These are phyloP conservation scores for Hortaea sp. DNA, from an alignment of 2,329 filamentous ascomycete genomes.

Conservation along the genomic window DNA sequence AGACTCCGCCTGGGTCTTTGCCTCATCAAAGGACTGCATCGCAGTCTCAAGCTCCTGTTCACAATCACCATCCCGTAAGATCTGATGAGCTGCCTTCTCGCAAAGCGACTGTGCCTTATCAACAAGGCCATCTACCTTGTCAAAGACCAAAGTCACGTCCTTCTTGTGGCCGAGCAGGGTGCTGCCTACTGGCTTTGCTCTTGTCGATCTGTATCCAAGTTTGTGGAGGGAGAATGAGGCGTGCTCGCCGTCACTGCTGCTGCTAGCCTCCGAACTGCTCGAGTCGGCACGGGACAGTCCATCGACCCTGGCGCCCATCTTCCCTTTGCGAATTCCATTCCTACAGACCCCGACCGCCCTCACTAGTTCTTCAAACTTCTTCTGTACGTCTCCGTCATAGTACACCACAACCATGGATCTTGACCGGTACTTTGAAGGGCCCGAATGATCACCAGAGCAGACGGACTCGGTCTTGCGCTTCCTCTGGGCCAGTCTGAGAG, in stretches of 20 bases:
- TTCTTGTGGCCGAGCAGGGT: slow-evolving; percentile 2
- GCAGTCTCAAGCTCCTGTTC: slow-evolving; percentile 64
- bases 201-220: slow-evolving; percentile 24
- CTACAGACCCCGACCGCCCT: slow-evolving; percentile 69
- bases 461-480: slow-evolving; percentile 37
- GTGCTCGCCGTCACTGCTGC: slow-evolving; percentile 27
- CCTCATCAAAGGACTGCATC: slow-evolving; percentile 52
- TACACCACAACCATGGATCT: slow-evolving; percentile 77
- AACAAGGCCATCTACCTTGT: slow-evolving; percentile 65
- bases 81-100: slow-evolving; percentile 80
- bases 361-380: slow-evolving; percentile 71
- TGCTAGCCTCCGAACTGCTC: slow-evolving; percentile 19
- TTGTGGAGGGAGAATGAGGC: slow-evolving; percentile 29
- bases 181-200: background rate
- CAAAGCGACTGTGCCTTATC: slow-evolving; percentile 73
- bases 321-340: slow-evolving; percentile 78
- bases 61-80: slow-evolving; percentile 80
- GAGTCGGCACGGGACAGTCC: slow-evolving; percentile 29
- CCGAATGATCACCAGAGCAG: slow-evolving; percentile 29
- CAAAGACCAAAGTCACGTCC: slow-evolving; percentile 28
- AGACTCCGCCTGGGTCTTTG: slow-evolving; percentile 42
- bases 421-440: slow-evolving; percentile 51
- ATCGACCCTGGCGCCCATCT: slow-evolving; percentile 67
- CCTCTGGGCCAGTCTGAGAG: slow-evolving; percentile 19
- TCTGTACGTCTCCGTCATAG: slow-evolving; percentile 81